phyloP scores from a whole-genome alignment of 148 eudicot species.

The Dysphania ambrosioides region DNA sequence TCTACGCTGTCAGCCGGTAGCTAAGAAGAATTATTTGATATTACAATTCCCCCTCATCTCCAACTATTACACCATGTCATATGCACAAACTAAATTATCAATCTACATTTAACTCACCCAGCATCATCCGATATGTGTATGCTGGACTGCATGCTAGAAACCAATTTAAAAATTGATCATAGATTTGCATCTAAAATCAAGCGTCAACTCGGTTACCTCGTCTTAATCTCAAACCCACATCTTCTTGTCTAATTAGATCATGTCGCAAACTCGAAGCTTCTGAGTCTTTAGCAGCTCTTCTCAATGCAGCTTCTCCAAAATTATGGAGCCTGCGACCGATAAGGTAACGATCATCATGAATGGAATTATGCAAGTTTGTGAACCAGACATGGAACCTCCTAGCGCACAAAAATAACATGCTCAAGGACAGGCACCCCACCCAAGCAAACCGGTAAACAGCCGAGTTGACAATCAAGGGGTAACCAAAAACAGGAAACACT shows the following conservation, averaged over 20 bases:
- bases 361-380: conserved; percentile 94
- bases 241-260: conserved; percentile 34
- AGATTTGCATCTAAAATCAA: conserved; percentile 6
- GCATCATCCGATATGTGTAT: not conserved
- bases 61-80: conserved; percentile 19
- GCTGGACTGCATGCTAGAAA: not conserved
- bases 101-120: conserved; percentile 23
- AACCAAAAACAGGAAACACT: conserved; percentile 79
- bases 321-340: conserved; percentile 93
- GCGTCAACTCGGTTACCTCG: conserved; percentile 48
- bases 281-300: conserved; percentile 29
- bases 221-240: conserved; percentile 67
- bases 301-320: conserved; percentile 50
- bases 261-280: conserved; percentile 26
- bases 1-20: conserved; percentile 5
- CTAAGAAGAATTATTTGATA: conserved; percentile 6
- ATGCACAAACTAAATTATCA: conserved; percentile 31
- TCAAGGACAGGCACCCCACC: conserved; percentile 79
- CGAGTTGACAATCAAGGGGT: conserved; percentile 81
- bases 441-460: conserved; percentile 94
- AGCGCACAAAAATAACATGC: conserved; percentile 71
- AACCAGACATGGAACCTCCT: conserved; percentile 95
- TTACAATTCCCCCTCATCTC: conserved; percentile 11
- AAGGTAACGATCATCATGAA: conserved; percentile 88
- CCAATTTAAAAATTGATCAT: not conserved